Percentiles rank a stretch among this genome's conserved stretches.
Evolutionary conservation across 768 basidiomycete species (phyloP).

Genomic region (Leccinellum albellum): DNA sequence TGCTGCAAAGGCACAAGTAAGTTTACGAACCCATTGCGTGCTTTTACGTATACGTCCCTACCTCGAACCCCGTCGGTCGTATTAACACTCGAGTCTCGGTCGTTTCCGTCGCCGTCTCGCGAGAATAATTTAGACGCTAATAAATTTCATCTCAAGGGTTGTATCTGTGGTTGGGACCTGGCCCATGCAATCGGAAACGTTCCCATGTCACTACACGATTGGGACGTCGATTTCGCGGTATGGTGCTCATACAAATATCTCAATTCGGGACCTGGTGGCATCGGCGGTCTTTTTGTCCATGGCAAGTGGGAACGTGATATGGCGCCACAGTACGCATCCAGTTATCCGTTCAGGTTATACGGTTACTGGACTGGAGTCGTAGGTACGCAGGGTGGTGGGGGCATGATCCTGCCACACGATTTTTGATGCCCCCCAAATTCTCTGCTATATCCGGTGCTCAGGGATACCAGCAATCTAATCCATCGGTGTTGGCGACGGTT

Average conservation of each 20-base stretch:
- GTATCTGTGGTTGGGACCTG: conserved; percentile 93
- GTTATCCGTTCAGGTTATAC: conserved; percentile 8
- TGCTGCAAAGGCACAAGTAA: conserved; percentile 80
- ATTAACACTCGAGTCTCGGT: conserved; percentile 1
- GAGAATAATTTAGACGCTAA: conserved; percentile 12
- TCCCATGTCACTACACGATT: conserved; percentile 82
- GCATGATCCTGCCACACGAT: conserved; percentile 81
- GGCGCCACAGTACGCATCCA: conserved; percentile 55
- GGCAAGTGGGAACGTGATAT: conserved; percentile 68
- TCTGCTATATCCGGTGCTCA: conserved; percentile 85
- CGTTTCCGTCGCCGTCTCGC: conserved; percentile 8
- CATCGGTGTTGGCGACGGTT: conserved; percentile 73
- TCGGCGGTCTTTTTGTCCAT: conserved; percentile 90
- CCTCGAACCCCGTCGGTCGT: conserved; percentile 5
- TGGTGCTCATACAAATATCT: conserved; percentile 99
- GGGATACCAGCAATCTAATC: conserved; percentile 96
- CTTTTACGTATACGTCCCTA: conserved; percentile 25
- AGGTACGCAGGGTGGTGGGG: conserved; percentile 99
- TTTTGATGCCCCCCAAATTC: conserved; percentile 84
- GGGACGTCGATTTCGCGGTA: conserved; percentile 95
- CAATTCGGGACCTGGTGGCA: conserved; percentile 95
- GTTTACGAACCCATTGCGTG: conserved; percentile 21
- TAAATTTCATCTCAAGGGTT: conserved; percentile 56
- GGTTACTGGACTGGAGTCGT: conserved; percentile 4
- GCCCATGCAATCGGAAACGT: conserved; percentile 97